Evolutionary conservation across 202 grass and related monocot genomes (phyloP).

Genomic region (Carex sylvatica): DNA sequence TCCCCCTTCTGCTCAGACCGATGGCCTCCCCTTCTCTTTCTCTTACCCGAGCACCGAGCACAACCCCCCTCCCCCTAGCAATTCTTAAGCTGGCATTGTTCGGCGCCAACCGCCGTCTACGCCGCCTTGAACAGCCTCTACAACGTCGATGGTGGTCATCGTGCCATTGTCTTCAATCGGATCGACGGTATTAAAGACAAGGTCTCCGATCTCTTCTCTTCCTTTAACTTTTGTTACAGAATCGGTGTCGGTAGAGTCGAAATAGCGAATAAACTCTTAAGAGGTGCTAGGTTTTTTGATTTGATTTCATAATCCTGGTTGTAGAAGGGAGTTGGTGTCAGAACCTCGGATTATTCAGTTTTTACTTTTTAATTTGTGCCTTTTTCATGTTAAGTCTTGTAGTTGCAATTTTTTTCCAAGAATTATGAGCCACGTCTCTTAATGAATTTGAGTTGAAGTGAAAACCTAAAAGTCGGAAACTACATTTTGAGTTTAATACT

Average conservation of each 20-base stretch:
- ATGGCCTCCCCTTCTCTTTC: too few relatives aligned
- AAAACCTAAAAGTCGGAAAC: background rate
- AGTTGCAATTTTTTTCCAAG: background rate
- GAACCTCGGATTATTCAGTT: background rate
- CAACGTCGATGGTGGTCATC: conserved; percentile 93
- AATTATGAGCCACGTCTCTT: background rate
- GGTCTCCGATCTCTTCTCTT: conserved; percentile 24
- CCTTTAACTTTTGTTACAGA: background rate
- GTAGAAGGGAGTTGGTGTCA: too few relatives aligned
- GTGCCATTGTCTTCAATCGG: conserved; percentile 95
- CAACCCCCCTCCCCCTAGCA: too few relatives aligned
- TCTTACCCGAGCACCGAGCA: background rate
- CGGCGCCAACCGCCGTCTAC: conserved; percentile 39
- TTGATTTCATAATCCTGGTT: background rate
- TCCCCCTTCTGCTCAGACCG: too few relatives aligned
- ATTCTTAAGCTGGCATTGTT: too few relatives aligned
- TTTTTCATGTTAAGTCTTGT: background rate
- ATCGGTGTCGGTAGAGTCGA: background rate
- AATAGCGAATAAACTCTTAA: background rate
- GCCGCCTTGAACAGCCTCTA: conserved; percentile 63
- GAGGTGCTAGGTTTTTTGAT: background rate
- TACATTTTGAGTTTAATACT: background rate
- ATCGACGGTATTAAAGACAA: conserved; percentile 83
- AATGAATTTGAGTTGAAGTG: background rate
- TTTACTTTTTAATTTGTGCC: background rate